Conservation (phyloP, 192 early-diverging fungal genomes). For the Umbelopsis isabellina region DNA sequence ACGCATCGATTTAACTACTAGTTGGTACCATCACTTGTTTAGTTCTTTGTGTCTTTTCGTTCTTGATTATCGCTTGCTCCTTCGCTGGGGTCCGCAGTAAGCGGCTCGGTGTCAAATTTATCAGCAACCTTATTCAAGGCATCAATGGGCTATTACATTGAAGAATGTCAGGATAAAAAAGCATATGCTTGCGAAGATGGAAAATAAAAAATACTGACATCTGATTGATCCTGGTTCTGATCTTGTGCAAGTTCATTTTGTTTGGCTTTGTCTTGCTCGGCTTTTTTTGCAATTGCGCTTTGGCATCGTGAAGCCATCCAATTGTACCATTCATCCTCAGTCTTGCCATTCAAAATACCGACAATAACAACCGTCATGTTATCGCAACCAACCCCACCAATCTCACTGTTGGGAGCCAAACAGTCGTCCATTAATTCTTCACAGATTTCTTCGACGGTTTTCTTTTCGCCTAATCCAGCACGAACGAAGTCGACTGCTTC, state of each 20-base stretch:
- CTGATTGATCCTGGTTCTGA: not conserved
- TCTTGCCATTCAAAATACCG: conserved; percentile 79
- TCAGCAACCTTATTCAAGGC: not conserved
- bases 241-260: not conserved
- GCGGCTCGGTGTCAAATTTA: not conserved
- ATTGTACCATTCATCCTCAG: conserved; percentile 77
- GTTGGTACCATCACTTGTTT: conserved; percentile 16
- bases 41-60: not conserved
- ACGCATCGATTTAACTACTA: conserved; percentile 11
- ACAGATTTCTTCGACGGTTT: conserved; percentile 69
- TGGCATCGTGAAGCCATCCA: conserved; percentile 38
- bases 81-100: not conserved
- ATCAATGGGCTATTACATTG: not conserved
- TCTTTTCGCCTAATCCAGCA: conserved; percentile 61
- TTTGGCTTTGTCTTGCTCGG: conserved; percentile 3
- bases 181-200: not conserved
- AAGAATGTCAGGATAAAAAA: not conserved
- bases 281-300: conserved; percentile 8
- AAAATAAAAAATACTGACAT: conserved; percentile 11
- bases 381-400: conserved; percentile 95
- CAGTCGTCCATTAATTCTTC: conserved; percentile 93
- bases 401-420: conserved; percentile 84
- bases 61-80: not conserved
- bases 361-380: conserved; percentile 99
- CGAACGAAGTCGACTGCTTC: conserved; percentile 89